Conservation (phyloP, 2,329 filamentous ascomycete species). For the Cladobotryum protrusum region DNA sequence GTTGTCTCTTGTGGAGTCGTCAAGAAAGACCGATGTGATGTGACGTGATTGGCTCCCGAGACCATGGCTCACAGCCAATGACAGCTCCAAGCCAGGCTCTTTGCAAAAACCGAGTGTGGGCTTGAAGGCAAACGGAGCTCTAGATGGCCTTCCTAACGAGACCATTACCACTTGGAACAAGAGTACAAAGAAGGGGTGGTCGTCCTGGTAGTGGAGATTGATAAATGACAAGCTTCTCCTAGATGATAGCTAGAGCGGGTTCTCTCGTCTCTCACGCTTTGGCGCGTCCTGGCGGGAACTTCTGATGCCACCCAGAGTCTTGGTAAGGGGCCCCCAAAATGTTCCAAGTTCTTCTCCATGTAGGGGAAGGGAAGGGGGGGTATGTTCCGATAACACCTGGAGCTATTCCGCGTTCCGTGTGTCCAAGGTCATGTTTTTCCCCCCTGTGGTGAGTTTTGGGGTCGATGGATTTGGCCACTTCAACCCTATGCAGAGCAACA, state of each 20-base stretch:
- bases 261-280: slow-evolving; percentile 1
- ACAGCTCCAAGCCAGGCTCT: slow-evolving; percentile 1
- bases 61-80: slow-evolving; percentile 11
- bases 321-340: too few species aligned
- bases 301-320: not conserved
- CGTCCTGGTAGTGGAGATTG: slow-evolving; percentile 8
- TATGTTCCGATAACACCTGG: too few species aligned
- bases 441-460: too few species aligned
- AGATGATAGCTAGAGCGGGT: not conserved
- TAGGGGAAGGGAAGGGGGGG: too few species aligned
- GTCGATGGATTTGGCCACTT: too few species aligned
- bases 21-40: slow-evolving; percentile 11
- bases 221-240: slow-evolving; percentile 13
- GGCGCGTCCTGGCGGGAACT: slow-evolving; percentile 1
- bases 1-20: slow-evolving; percentile 19
- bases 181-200: not conserved
- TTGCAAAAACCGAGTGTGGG: slow-evolving; percentile 3
- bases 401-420: too few species aligned
- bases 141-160: slow-evolving; percentile 2
- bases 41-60: slow-evolving; percentile 16
- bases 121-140: slow-evolving; percentile 4
- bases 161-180: not conserved
- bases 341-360: too few species aligned
- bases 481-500: too few species aligned
- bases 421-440: too few species aligned